These are phyloP conservation scores for Trypanosoma melophagium DNA, from an alignment of 208 protist genomes.

Conservation along the genomic window DNA sequence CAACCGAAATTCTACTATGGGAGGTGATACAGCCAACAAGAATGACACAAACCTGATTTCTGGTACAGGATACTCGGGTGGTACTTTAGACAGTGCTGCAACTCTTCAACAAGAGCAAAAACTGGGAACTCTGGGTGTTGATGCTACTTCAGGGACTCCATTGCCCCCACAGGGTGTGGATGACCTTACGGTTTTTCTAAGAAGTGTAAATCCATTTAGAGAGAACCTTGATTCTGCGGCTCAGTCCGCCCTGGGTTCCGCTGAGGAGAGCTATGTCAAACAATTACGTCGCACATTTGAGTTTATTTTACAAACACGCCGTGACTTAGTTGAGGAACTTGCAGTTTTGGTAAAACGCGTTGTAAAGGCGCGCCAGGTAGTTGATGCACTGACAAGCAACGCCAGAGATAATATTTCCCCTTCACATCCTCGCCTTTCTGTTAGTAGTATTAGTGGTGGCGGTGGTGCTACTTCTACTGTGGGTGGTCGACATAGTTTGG, in stretches of 20 bases:
- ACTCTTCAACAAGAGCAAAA: conserved; percentile 1
- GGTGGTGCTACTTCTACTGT: neutral
- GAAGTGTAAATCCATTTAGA: neutral
- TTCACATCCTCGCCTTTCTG: neutral
- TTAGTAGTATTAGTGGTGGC: neutral
- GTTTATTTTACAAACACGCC: conserved; percentile 80
- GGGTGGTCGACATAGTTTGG: conserved; percentile 24
- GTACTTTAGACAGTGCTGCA: too few relatives aligned
- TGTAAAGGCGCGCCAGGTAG: conserved; percentile 59
- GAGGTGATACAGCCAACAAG: neutral
- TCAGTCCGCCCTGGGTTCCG: conserved; percentile 22
- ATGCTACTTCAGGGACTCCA: neutral
- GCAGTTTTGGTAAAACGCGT: conserved; percentile 54
- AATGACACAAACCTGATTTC: neutral
- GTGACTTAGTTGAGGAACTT: conserved; percentile 63
- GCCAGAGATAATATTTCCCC: conserved; percentile 10
- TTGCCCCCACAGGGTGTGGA: neutral
- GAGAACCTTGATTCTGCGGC: neutral
- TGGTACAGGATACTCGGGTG: too few relatives aligned
- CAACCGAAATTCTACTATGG: conserved; percentile 1
- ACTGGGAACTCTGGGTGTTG: neutral
- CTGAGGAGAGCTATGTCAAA: conserved; percentile 43
- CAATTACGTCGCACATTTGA: conserved; percentile 74
- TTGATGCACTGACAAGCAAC: conserved; percentile 56
- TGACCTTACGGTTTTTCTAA: conserved; percentile 2